phyloP scores from a whole-genome alignment of 2,329 filamentous ascomycete species.

The Tolypocladium capitatum region DNA sequence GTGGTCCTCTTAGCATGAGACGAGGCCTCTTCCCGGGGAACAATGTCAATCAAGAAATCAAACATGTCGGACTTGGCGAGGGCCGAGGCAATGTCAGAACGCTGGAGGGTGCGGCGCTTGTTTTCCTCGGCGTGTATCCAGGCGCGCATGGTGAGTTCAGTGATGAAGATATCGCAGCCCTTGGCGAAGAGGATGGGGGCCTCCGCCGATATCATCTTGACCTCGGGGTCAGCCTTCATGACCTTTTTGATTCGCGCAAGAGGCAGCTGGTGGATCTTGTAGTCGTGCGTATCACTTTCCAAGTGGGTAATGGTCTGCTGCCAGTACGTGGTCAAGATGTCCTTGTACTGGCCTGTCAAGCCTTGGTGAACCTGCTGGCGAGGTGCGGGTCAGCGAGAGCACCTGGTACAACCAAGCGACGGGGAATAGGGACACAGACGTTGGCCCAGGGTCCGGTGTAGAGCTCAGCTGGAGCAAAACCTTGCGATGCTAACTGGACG shows the following conservation, averaged over 20 bases:
- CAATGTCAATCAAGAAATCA: slow-evolving; percentile 97
- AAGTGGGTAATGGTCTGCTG: slow-evolving; percentile 95
- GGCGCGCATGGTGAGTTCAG: slow-evolving; percentile 94
- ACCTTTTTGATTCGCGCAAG: slow-evolving; percentile 99
- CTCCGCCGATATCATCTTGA: slow-evolving; percentile 99
- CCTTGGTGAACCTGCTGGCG: slow-evolving; percentile 82
- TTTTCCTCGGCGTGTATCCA: slow-evolving; percentile 99
- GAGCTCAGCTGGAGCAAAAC: slow-evolving; percentile 81
- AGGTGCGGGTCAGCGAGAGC: neutral
- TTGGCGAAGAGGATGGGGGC: slow-evolving; percentile 97
- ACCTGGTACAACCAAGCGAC: neutral
- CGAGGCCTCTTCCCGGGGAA: slow-evolving; percentile 85
- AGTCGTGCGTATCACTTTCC: slow-evolving; percentile 90
- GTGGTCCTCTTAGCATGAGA: slow-evolving; percentile 68
- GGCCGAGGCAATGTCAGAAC: slow-evolving; percentile 91
- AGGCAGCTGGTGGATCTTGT: slow-evolving; percentile 94
- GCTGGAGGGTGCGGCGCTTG: slow-evolving; percentile 87
- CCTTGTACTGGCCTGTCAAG: slow-evolving; percentile 80
- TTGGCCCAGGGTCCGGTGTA: slow-evolving; percentile 95
- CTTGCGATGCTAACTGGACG: slow-evolving; percentile 67
- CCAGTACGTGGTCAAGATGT: slow-evolving; percentile 98
- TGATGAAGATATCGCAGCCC: slow-evolving; percentile 98
- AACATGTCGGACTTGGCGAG: slow-evolving; percentile 99
- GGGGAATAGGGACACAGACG: slow-evolving; percentile 36
- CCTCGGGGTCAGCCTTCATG: slow-evolving; percentile 98